phyloP scores from a whole-genome alignment of 2,329 filamentous ascomycete genomes.

The Nemania sp. region DNA sequence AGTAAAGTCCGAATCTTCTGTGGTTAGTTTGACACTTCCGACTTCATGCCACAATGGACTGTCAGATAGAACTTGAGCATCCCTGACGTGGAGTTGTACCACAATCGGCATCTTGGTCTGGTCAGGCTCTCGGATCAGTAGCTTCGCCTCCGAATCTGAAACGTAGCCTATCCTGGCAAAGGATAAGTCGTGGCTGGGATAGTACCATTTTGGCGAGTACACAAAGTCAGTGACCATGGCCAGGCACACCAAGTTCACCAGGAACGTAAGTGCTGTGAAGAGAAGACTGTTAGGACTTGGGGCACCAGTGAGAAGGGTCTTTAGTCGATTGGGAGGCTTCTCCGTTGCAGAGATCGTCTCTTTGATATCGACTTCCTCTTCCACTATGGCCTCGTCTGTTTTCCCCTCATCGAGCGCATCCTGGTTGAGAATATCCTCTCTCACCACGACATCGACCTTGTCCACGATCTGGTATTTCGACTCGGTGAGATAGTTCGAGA shows the following conservation, averaged over 20 bases:
- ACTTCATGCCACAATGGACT: conserved; percentile 67
- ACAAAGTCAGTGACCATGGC: conserved; percentile 76
- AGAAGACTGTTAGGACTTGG: conserved; percentile 73
- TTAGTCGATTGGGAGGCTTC: conserved; percentile 59
- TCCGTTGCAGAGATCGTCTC: conserved; percentile 66
- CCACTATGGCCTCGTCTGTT: conserved; percentile 43
- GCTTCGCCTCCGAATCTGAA: conserved; percentile 75
- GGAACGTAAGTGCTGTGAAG: conserved; percentile 68
- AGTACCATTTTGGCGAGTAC: conserved; percentile 70
- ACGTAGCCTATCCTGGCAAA: conserved; percentile 90
- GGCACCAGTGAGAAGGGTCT: conserved; percentile 73
- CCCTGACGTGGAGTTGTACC: conserved; percentile 65
- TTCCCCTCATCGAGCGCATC: conserved; percentile 42
- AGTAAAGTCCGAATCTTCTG: conserved; percentile 83
- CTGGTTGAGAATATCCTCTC: conserved; percentile 49
- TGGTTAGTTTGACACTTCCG: conserved; percentile 67
- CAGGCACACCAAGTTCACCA: conserved; percentile 73
- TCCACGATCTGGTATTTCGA: conserved; percentile 64
- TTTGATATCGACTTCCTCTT: conserved; percentile 62
- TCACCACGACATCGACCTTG: conserved; percentile 60
- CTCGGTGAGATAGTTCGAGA: conserved; percentile 61
- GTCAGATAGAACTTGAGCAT: conserved; percentile 56
- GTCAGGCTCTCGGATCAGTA: conserved; percentile 86
- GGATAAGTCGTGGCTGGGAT: conserved; percentile 75
- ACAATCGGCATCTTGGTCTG: conserved; percentile 74